These are phyloP conservation scores for Trypanosoma vivax DNA, from an alignment of 208 protist species.

Conservation along the genomic window DNA sequence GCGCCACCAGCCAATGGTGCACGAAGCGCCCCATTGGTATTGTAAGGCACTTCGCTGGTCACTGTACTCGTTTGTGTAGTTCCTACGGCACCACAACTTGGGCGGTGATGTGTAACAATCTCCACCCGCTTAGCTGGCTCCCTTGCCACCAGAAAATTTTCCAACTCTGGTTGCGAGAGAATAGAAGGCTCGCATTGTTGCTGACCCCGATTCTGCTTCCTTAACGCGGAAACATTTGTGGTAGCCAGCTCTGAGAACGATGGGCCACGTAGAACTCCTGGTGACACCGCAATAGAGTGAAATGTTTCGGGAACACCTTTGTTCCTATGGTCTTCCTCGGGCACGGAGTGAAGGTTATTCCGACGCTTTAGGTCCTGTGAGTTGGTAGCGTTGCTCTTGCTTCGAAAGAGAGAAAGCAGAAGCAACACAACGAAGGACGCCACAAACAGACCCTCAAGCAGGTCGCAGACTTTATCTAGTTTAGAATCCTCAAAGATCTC, in stretches of 20 bases:
- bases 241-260: too few species aligned
- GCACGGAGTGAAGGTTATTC: conserved; percentile 5
- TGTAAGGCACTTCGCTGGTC: conserved; percentile 1
- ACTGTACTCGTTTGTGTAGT: background rate
- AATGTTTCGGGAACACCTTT: too few species aligned
- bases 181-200: conserved; percentile 27
- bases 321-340: too few species aligned
- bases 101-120: background rate
- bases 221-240: background rate
- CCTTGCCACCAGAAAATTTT: conserved; percentile 28
- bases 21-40: too few species aligned
- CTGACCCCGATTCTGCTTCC: background rate
- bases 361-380: background rate
- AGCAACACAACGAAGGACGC: conserved; percentile 14
- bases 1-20: conserved; percentile 2
- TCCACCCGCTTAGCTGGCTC: conserved; percentile 2
- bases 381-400: background rate
- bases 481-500: conserved; percentile 57
- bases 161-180: conserved; percentile 27
- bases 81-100: background rate
- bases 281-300: too few species aligned
- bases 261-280: too few species aligned
- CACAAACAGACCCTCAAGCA: conserved; percentile 20
- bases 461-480: conserved; percentile 8
- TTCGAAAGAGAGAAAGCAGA: background rate